phyloP scores from a whole-genome alignment of 352 stramenopile genomes.

The Globisporangium abappressorium region DNA sequence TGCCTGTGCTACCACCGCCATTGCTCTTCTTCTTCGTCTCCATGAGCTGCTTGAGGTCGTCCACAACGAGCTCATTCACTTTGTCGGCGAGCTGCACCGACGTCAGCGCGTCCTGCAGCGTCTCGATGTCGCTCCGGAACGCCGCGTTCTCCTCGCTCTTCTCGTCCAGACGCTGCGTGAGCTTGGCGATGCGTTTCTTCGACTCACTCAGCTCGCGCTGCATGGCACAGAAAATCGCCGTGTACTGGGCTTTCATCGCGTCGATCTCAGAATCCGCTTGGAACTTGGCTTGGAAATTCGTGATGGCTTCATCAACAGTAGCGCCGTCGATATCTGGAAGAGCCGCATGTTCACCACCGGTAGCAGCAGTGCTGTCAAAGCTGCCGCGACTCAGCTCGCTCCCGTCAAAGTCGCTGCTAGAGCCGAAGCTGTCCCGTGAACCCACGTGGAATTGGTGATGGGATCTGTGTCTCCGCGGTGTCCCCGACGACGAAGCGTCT shows the following conservation, averaged over 20 bases:
- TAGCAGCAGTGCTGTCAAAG: conserved; percentile 9
- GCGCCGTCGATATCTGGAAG: conserved; percentile 8
- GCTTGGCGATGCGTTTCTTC: conserved; percentile 46
- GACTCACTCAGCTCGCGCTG: conserved; percentile 57
- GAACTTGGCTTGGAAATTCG: conserved; percentile 35
- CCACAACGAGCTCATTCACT: conserved; percentile 53
- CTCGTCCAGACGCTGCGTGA: conserved; percentile 55
- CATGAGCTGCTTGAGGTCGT: conserved; percentile 48
- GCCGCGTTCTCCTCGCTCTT: conserved; percentile 52
- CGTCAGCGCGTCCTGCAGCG: conserved; percentile 57
- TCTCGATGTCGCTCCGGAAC: conserved; percentile 66
- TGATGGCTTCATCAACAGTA: conserved; percentile 53
- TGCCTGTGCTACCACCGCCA: conserved; percentile 5
- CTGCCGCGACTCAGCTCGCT: conserved; percentile 10
- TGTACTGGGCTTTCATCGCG: conserved; percentile 49
- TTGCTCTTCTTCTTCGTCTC: conserved; percentile 10
- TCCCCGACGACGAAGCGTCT: conserved; percentile 11
- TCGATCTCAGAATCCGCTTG: conserved; percentile 21
- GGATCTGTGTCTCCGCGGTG: conserved; percentile 14
- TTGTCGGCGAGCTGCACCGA: conserved; percentile 61
- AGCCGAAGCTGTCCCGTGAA: conserved; percentile 18
- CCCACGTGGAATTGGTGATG: conserved; percentile 4
- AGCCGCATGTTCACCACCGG: not conserved
- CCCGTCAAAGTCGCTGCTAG: conserved; percentile 16
- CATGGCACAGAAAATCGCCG: conserved; percentile 63